Evolutionary conservation across 306 rosid genomes (phyloP).

Genomic region (Quercus alba): DNA sequence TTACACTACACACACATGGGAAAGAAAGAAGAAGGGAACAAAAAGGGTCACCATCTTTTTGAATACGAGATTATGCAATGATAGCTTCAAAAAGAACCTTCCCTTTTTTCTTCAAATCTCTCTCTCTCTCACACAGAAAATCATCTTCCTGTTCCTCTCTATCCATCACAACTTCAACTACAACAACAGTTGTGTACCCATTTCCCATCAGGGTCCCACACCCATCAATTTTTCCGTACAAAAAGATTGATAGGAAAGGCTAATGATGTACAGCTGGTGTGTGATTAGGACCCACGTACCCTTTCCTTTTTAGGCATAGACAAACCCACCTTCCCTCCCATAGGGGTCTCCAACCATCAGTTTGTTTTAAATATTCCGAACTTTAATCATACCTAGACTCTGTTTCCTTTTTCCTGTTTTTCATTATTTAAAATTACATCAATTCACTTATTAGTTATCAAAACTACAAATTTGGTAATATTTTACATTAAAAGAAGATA

Average conservation of each 20-base stretch:
- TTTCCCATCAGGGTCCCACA: conserved; percentile 20
- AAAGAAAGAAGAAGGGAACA: background rate
- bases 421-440: too few relatives aligned
- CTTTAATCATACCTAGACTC: background rate
- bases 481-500: too few relatives aligned
- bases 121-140: background rate
- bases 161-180: conserved; percentile 6
- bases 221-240: conserved; percentile 13
- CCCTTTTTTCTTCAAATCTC: background rate
- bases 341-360: conserved; percentile 1
- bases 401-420: background rate
- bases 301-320: conserved; percentile 41
- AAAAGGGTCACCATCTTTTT: background rate
- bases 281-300: background rate
- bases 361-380: background rate
- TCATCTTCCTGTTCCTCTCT: conserved; percentile 18
- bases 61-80: conserved; percentile 25
- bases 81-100: conserved; percentile 19
- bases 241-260: conserved; percentile 1
- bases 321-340: conserved; percentile 13
- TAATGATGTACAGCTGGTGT: conserved; percentile 32
- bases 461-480: too few relatives aligned
- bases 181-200: background rate
- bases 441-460: too few relatives aligned
- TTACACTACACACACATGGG: background rate